phyloP scores from a whole-genome alignment of 1,139 yeast genomes.

The Sporopachydermia cereana region DNA sequence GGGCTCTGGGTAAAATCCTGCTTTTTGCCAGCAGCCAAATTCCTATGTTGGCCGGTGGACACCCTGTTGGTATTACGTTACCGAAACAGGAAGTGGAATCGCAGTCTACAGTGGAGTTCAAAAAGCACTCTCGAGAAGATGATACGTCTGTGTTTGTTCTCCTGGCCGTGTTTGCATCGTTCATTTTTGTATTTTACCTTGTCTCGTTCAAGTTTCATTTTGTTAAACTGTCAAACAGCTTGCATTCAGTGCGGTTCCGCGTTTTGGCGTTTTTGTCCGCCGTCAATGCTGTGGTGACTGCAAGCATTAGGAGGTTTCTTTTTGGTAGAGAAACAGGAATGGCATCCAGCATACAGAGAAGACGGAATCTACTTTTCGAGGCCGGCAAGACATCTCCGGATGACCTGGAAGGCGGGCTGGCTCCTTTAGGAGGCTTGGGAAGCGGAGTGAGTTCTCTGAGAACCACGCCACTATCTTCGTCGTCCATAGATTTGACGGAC shows the following conservation, averaged over 20 bases:
- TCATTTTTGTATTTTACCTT: background rate
- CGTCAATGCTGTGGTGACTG: background rate
- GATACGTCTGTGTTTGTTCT: slow-evolving; percentile 2
- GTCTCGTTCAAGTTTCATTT: slow-evolving; percentile 4
- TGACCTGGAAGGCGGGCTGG: too few species aligned
- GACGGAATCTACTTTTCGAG: background rate
- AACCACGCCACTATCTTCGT: background rate
- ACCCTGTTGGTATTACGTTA: background rate
- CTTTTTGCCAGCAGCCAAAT: slow-evolving; percentile 48
- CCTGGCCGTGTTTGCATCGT: slow-evolving; percentile 1
- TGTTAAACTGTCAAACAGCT: background rate
- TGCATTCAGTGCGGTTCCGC: background rate
- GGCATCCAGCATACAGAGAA: background rate
- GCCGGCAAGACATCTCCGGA: too few species aligned
- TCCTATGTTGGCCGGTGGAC: background rate
- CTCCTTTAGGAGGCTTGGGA: too few species aligned
- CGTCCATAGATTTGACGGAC: background rate
- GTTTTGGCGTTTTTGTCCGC: background rate
- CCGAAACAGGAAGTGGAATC: background rate
- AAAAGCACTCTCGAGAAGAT: slow-evolving; percentile 2
- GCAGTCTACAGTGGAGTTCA: background rate
- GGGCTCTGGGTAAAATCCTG: slow-evolving; percentile 56
- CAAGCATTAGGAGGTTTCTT: background rate
- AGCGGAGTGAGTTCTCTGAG: too few species aligned
- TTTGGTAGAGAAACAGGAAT: background rate